A percentile compares a stretch with the other conserved stretches of the same genome.
Conservation (phyloP, 192 early-diverging fungal genomes). For the Hyaloraphidium curvatum region DNA sequence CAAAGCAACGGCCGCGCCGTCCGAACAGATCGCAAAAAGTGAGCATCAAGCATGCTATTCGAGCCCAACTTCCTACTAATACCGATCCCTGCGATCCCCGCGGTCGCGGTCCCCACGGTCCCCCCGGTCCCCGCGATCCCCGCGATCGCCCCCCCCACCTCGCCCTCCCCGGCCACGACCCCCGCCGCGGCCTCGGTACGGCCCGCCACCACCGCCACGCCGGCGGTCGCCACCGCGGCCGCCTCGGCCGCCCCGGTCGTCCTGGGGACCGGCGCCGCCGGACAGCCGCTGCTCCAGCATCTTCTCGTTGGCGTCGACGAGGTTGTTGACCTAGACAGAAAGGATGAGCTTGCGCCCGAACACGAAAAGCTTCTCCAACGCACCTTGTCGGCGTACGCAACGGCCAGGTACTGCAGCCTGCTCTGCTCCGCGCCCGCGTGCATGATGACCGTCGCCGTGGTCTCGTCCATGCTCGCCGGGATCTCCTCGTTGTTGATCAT, state of each 20-base stretch:
- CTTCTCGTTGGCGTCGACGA: constrained; percentile 85
- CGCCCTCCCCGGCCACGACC: background rate
- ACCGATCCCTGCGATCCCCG: too few relatives aligned
- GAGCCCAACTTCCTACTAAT: too few relatives aligned
- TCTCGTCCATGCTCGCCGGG: constrained; percentile 69
- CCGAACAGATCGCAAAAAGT: too few relatives aligned
- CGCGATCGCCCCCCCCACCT: background rate
- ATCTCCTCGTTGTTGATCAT: constrained; percentile 92
- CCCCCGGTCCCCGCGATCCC: background rate
- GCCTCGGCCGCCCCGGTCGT: background rate
- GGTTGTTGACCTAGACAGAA: constrained; percentile 9
- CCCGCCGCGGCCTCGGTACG: background rate
- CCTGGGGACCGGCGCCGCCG: background rate
- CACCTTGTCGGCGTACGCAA: constrained; percentile 75
- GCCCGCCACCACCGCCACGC: background rate
- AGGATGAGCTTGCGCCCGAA: background rate
- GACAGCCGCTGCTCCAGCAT: constrained; percentile 37
- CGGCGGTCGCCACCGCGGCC: background rate
- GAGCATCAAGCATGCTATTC: too few relatives aligned
- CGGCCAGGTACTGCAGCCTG: constrained; percentile 66
- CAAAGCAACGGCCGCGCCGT: too few relatives aligned
- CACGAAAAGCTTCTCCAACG: constrained; percentile 4
- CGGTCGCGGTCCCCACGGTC: background rate
- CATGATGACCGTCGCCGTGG: constrained; percentile 57
- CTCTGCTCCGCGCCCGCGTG: constrained; percentile 50